These are phyloP conservation scores for Aureobasidium sp. DNA, from an alignment of 2,329 filamentous ascomycete genomes.

Conservation along the genomic window DNA sequence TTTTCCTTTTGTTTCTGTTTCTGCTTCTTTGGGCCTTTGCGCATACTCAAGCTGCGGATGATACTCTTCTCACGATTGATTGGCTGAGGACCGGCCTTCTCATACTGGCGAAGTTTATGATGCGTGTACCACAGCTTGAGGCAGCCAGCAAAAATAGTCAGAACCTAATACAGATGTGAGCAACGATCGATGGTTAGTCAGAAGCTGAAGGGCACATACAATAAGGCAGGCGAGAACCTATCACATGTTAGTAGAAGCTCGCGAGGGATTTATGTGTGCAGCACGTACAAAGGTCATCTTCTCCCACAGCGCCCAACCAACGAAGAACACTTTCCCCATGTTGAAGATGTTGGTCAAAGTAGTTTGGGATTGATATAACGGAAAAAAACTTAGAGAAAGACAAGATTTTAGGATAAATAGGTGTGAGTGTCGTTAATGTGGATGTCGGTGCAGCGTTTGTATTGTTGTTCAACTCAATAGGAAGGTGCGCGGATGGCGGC, in stretches of 20 bases:
- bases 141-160: slow-evolving; percentile 61
- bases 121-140: slow-evolving; percentile 50
- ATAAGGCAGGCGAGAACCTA: slow-evolving; percentile 69
- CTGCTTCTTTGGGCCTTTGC: slow-evolving; percentile 25
- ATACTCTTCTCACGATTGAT: slow-evolving; percentile 15
- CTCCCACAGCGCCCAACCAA: slow-evolving; percentile 70
- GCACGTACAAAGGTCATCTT: slow-evolving; percentile 77
- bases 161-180: slow-evolving; percentile 30
- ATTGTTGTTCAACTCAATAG: not conserved
- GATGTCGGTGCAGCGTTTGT: not conserved
- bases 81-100: not conserved
- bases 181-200: not conserved
- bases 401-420: not conserved
- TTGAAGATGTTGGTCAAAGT: not conserved
- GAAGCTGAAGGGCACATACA: slow-evolving; percentile 27
- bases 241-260: slow-evolving; percentile 3
- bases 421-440: not conserved
- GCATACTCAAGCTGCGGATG: slow-evolving; percentile 14
- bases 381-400: not conserved
- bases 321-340: slow-evolving; percentile 31
- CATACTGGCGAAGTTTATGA: slow-evolving; percentile 26
- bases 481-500: not conserved
- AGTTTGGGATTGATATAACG: not conserved
- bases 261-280: not conserved
- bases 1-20: slow-evolving; percentile 22